These are phyloP conservation scores for Candida insectorum DNA, from an alignment of 805 yeast species.

Conservation along the genomic window DNA sequence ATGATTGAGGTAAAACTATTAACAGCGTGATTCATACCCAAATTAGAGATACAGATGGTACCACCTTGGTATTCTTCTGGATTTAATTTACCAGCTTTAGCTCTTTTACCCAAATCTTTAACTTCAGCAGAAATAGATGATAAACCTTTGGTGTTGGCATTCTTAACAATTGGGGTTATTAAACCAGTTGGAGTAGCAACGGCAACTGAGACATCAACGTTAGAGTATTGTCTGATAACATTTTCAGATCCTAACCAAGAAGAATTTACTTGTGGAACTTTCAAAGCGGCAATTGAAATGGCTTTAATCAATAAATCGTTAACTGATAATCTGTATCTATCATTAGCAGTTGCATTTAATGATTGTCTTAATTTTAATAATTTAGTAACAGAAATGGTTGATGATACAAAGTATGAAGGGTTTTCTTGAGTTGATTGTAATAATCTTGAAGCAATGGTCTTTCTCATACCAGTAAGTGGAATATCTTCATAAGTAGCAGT, in stretches of 20 bases:
- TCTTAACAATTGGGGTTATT: conserved; percentile 91
- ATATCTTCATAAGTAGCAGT: conserved; percentile 69
- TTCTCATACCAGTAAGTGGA: conserved; percentile 90
- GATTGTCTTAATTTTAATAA: conserved; percentile 88
- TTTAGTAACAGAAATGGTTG: conserved; percentile 83
- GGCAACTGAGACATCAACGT: conserved; percentile 96
- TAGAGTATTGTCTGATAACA: conserved; percentile 85
- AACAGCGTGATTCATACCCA: conserved; percentile 98
- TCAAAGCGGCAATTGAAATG: conserved; percentile 79
- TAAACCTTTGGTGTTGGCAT: conserved; percentile 86
- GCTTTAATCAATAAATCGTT: conserved; percentile 95
- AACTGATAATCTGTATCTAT: conserved; percentile 85
- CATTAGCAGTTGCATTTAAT: conserved; percentile 79
- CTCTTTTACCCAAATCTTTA: conserved; percentile 94
- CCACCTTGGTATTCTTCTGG: conserved; percentile 99
- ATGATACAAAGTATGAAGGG: conserved; percentile 91
- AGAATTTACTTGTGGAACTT: conserved; percentile 92
- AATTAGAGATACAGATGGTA: conserved; percentile 95
- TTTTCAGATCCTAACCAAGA: conserved; percentile 89
- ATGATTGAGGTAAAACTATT: conserved; percentile 90
- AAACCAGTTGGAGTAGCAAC: conserved; percentile 98
- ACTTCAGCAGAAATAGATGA: conserved; percentile 75
- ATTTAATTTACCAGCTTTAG: conserved; percentile 84
- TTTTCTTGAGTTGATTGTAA: conserved; percentile 78
- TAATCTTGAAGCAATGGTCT: conserved; percentile 86